phyloP scores from a whole-genome alignment of 331 rosid genomes.

The Cydonia oblonga region DNA sequence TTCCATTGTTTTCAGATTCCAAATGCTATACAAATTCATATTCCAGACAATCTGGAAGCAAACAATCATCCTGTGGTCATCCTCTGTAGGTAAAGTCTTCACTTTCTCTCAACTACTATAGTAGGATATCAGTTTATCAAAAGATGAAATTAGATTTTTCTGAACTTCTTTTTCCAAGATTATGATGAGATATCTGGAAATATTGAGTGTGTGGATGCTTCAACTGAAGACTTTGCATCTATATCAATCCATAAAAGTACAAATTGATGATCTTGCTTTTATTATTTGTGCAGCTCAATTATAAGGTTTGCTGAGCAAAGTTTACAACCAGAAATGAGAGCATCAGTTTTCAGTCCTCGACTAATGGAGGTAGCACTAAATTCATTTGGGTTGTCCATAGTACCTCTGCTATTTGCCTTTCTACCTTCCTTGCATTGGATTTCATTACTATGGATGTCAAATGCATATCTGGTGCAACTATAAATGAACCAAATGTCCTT shows the following conservation, averaged over 20 bases:
- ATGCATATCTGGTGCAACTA: not conserved
- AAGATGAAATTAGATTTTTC: not conserved
- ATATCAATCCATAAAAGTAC: not conserved
- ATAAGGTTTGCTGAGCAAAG: slow-evolving; percentile 81
- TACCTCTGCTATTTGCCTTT: not conserved
- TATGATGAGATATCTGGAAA: not conserved
- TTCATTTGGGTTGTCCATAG: slow-evolving; percentile 14
- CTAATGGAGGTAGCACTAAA: slow-evolving; percentile 74
- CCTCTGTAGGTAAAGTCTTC: slow-evolving; percentile 62
- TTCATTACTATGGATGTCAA: not conserved
- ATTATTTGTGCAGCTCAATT: slow-evolving; percentile 56
- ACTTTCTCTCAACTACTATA: not conserved
- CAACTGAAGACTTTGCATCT: not conserved
- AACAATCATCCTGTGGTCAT: slow-evolving; percentile 71
- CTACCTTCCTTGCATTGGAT: not conserved
- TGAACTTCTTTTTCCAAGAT: not conserved
- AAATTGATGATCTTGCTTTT: slow-evolving; percentile 1
- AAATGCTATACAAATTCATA: slow-evolving; percentile 52
- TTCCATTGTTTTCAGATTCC: slow-evolving; percentile 57
- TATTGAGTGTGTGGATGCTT: not conserved
- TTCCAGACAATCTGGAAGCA: slow-evolving; percentile 48
- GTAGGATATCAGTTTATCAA: not conserved
- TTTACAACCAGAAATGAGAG: slow-evolving; percentile 61
- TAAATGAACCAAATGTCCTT: not conserved
- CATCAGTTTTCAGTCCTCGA: slow-evolving; percentile 80